Evolutionary conservation across 192 early-diverging fungal species (phyloP).

Genomic region (Coemansia sp.): DNA sequence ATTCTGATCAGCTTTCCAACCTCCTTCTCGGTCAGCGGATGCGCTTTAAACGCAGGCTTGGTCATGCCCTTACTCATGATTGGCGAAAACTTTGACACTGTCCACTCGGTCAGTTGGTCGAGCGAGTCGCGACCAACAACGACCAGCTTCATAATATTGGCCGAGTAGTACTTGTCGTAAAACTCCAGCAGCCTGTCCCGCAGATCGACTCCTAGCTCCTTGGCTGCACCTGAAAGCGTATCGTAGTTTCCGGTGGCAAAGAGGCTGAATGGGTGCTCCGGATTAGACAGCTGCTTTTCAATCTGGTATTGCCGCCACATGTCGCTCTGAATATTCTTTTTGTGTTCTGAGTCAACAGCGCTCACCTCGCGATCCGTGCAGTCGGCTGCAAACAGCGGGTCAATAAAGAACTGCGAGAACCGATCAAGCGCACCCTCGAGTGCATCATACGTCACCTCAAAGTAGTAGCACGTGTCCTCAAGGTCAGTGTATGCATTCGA

Average conservation of each 20-base stretch:
- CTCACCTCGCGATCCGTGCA: slow-evolving; percentile 92
- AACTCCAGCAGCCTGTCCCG: slow-evolving; percentile 83
- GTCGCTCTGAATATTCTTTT: slow-evolving; percentile 91
- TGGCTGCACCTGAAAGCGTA: slow-evolving; percentile 60
- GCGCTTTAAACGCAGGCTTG: slow-evolving; percentile 64
- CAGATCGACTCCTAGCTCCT: slow-evolving; percentile 76
- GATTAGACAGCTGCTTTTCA: slow-evolving; percentile 73
- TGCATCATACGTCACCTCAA: slow-evolving; percentile 50
- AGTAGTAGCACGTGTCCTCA: slow-evolving; percentile 52
- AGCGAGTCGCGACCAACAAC: slow-evolving; percentile 85
- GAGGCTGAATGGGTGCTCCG: slow-evolving; percentile 77
- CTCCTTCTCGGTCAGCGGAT: slow-evolving; percentile 73
- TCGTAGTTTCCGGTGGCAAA: slow-evolving; percentile 93
- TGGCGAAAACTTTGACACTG: slow-evolving; percentile 72
- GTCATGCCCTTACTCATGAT: slow-evolving; percentile 75
- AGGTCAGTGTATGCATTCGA: slow-evolving; percentile 54
- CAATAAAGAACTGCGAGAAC: slow-evolving; percentile 92
- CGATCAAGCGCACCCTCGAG: slow-evolving; percentile 68
- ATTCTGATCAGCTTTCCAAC: slow-evolving; percentile 68
- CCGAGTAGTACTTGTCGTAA: slow-evolving; percentile 85
- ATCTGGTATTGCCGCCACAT: slow-evolving; percentile 88
- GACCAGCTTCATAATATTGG: slow-evolving; percentile 93
- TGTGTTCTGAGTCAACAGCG: slow-evolving; percentile 97
- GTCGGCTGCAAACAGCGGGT: slow-evolving; percentile 79
- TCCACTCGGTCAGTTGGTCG: slow-evolving; percentile 81